These are phyloP conservation scores for Cochlearia excelsa DNA, from an alignment of 345 rosid genomes.

Conservation along the genomic window DNA sequence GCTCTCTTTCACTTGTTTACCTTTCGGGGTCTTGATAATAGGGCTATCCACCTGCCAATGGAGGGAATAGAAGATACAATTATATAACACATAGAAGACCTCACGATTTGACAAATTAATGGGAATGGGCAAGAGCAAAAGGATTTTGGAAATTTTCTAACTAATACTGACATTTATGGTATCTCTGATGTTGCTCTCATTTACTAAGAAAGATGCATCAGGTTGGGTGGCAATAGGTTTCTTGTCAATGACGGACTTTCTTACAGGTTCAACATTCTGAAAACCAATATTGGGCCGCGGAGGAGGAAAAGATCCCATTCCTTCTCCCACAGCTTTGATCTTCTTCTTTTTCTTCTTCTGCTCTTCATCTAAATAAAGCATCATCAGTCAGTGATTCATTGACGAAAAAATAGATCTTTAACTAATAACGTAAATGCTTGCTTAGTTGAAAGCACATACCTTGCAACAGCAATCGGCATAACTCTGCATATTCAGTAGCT, in stretches of 20 bases:
- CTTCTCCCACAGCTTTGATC: constrained; percentile 43
- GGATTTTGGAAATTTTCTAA: background rate
- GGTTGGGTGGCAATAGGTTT: constrained; percentile 40
- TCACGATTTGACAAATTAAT: constrained; percentile 13
- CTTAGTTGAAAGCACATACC: constrained; percentile 48
- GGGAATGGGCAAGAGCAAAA: background rate
- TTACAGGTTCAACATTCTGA: constrained; percentile 47
- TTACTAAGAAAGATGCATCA: constrained; percentile 40
- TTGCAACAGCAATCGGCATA: constrained; percentile 89
- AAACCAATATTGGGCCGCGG: constrained; percentile 42
- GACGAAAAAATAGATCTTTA: constrained; percentile 1
- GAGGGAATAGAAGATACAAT: constrained; percentile 20
- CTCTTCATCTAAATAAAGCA: constrained; percentile 55
- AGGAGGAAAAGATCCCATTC: constrained; percentile 43
- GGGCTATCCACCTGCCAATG: constrained; percentile 61
- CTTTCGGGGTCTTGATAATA: constrained; percentile 49
- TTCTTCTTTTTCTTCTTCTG: constrained; percentile 82
- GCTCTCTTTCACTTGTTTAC: constrained; percentile 52
- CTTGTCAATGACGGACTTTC: constrained; percentile 52
- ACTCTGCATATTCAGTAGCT: constrained; percentile 90
- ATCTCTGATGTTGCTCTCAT: constrained; percentile 48
- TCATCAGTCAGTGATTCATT: constrained; percentile 20
- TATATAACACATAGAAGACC: constrained; percentile 20
- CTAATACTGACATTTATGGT: constrained; percentile 53
- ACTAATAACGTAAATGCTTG: constrained; percentile 18